phyloP scores from a whole-genome alignment of 331 rosid species.

The Stylosanthes scabra region DNA sequence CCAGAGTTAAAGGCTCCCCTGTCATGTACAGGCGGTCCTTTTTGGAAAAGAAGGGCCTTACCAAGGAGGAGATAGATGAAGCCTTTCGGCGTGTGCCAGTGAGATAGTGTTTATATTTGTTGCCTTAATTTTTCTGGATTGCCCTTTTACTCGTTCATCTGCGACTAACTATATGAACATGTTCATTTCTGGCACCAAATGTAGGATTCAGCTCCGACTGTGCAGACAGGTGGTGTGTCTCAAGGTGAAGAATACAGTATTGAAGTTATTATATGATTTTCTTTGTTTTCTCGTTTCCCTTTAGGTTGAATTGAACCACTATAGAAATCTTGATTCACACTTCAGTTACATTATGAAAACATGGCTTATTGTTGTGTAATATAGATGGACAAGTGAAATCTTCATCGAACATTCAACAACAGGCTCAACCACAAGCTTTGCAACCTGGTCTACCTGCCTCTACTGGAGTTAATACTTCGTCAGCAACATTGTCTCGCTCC shows the following conservation, averaged over 20 bases:
- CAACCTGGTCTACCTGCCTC: conserved; percentile 62
- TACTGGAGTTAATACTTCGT: conserved; percentile 43
- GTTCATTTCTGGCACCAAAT: conserved; percentile 27
- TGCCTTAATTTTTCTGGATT: not conserved
- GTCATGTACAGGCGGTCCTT: conserved; percentile 84
- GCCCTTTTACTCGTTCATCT: conserved; percentile 10
- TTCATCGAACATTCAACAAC: conserved; percentile 59
- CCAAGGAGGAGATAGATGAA: conserved; percentile 98
- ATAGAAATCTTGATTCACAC: conserved; percentile 7
- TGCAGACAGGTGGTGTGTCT: conserved; percentile 60
- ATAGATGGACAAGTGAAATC: conserved; percentile 67
- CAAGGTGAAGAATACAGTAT: conserved; percentile 61
- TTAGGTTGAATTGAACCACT: conserved; percentile 27
- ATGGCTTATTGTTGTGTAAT: conserved; percentile 38
- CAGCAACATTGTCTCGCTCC: conserved; percentile 47
- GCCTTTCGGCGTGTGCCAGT: conserved; percentile 93
- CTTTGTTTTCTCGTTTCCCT: conserved; percentile 1
- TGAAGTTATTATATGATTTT: conserved; percentile 11
- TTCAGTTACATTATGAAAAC: conserved; percentile 25
- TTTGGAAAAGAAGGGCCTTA: conserved; percentile 95
- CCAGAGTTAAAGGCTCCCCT: conserved; percentile 92
- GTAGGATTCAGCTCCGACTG: conserved; percentile 81
- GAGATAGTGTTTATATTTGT: conserved; percentile 35
- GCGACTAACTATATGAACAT: conserved; percentile 20
- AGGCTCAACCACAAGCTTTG: conserved; percentile 49